Evolutionary conservation across 768 basidiomycete genomes (phyloP), one percentile per base, ranked within the genome.

Genomic region (Suillus subluteus): DNA sequence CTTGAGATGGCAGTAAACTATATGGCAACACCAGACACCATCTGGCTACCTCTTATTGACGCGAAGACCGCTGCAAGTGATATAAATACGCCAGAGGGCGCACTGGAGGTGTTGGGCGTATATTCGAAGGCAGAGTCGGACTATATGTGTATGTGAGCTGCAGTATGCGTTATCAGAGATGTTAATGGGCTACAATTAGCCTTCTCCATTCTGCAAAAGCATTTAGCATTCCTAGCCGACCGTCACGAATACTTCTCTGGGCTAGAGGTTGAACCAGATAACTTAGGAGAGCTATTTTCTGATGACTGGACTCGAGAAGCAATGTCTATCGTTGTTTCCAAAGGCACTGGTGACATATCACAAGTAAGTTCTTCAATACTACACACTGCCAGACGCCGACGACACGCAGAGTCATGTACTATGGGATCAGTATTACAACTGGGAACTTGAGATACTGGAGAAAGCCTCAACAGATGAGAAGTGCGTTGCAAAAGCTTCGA

Each of bases 391-490:
- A 18, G 16, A 50, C 16, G 30, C 35, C 62, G 63, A 58, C 63
- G 69, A 74, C 56, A 70, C 69, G 11, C 72, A 95, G 94, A 89
- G 91, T 69, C 84, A 87, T 66, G 66, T 83, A 64, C 75, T 96
- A 13, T 96, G 92, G 91, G 87, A 91, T 66, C 65, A 81, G 32
- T 87, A 88, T 72, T 82, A 86, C 37, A 89, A 93, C 65, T 96
- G 93, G 90, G 90, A 92, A 72, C 73, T 91, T 54, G 86, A 89
- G 64, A 78, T 82, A 58, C 79, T 96, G 21, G 88, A 89, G 65
- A 76, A 74, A 0, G 80, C 84, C 21, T 67, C 83, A 11, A 73
- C 73, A 5, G 69, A 75, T 13, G 86, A 90, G 67, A 87, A 78
- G 88, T 88, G 66, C 38, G 76, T 44, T 35, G 26, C 13, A 16